Evolutionary conservation across 2,329 filamentous ascomycete genomes (phyloP), one percentile per base, ranked within the genome.

Genomic region (Lithohypha guttulata): DNA sequence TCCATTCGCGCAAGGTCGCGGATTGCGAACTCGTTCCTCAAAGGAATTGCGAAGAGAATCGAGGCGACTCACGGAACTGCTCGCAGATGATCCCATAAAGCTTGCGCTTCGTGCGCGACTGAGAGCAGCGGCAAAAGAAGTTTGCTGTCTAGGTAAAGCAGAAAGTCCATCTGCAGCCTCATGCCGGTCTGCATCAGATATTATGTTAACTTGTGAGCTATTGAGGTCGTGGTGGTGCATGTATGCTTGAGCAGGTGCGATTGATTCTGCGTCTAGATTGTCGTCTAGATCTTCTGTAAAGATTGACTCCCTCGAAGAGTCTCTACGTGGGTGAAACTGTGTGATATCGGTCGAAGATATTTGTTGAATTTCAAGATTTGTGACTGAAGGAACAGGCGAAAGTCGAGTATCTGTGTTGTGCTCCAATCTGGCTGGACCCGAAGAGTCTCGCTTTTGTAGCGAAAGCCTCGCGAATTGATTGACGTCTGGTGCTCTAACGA

Each of bases 371-470:
- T 32, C 9, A 60, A 61, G 40, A 42, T 31, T 42, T 54, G 55
- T 59, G 41, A 60, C 59, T 13, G 66, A 68, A 2, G 61, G 61
- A 4, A 67, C 61, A 6, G 61, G 61, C 9, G 65, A 68, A 17
- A 68, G 51, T 30, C 62, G 59, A 33, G 60, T 60, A 14, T 2
- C 18, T 4, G 2, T 26, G 13, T 13, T 13, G 3, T n/a, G n/a
- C 15, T 26, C 21, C 6, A 33, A 10, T 13, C 26, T 27, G 5
- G 37, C 5, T 13, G 20, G 37, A n/a, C 19, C 29, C 14, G 57
- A 56, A 15, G 53, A 54, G 5, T 49, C 41, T 28, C 53, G 42
- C 41, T 55, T 55, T 10, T 51, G 51, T 20, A 53, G 41, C 17
- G 38, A 36, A 4, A 53, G 42, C n/a, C 63, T 61, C 10, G 56